These are phyloP conservation scores for Schoenoplectus tabernaemontani DNA, from an alignment of 202 grass and related monocot genomes.

Conservation along the genomic window DNA sequence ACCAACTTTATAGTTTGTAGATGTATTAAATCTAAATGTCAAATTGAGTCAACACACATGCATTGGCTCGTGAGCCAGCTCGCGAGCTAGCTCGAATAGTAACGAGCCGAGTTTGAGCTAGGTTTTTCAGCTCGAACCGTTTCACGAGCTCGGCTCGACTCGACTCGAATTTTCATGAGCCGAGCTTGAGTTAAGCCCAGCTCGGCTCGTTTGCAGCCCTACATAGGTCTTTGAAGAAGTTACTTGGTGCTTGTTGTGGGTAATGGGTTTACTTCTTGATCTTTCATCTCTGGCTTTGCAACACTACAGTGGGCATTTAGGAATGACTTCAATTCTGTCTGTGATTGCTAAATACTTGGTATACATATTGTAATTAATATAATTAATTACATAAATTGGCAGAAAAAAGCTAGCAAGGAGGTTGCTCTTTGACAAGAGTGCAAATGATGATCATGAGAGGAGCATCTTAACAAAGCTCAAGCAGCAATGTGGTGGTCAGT, in stretches of 20 bases:
- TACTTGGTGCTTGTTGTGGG: not conserved
- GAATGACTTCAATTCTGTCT: not conserved
- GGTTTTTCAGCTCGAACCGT: too few relatives aligned
- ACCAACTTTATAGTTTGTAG: too few relatives aligned
- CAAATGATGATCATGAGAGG: conserved; percentile 78
- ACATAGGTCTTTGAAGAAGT: not conserved
- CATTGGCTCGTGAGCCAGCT: too few relatives aligned
- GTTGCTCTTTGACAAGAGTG: conserved; percentile 97
- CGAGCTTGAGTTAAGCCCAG: too few relatives aligned
- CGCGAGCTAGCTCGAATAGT: too few relatives aligned
- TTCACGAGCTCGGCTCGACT: too few relatives aligned
- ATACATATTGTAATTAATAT: not conserved
- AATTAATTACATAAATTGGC: not conserved
- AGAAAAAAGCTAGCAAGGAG: conserved; percentile 56
- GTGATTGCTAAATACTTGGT: not conserved
- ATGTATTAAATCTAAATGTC: too few relatives aligned
- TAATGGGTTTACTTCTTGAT: not conserved
- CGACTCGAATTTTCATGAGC: too few relatives aligned
- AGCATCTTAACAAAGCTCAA: conserved; percentile 11
- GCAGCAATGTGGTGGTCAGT: conserved; percentile 23
- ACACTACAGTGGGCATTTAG: not conserved
- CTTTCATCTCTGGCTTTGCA: not conserved
- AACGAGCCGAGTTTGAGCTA: too few relatives aligned
- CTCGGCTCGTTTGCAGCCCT: too few relatives aligned
- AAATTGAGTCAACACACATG: too few relatives aligned